Conservation (phyloP, 75 land plant species). For the Pseudotsuga menziesii region DNA sequence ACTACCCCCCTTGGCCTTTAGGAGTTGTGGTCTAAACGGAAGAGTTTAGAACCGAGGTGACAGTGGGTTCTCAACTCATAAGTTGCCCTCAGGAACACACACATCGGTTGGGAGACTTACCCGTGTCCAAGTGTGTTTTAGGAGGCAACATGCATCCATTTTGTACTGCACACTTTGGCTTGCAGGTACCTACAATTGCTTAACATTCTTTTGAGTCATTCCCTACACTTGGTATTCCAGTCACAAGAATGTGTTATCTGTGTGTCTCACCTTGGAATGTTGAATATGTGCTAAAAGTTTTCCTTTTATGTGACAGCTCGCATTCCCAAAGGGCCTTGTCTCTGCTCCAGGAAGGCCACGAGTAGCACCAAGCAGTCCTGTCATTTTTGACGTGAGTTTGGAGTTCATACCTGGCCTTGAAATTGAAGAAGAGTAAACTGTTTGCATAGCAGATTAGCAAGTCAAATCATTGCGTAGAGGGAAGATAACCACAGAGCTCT, state of each 20-base stretch:
- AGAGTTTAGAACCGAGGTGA: too few relatives aligned
- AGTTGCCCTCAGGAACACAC: too few relatives aligned
- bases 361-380: slow-evolving; percentile 91
- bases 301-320: slow-evolving; percentile 50
- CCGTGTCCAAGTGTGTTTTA: too few relatives aligned
- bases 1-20: too few relatives aligned
- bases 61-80: too few relatives aligned
- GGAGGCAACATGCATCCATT: too few relatives aligned
- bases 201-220: too few relatives aligned
- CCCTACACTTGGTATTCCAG: background rate
- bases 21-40: too few relatives aligned
- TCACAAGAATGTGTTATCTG: background rate
- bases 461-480: too few relatives aligned
- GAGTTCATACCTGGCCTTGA: slow-evolving; percentile 92
- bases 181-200: background rate
- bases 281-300: background rate
- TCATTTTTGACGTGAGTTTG: slow-evolving; percentile 89
- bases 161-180: background rate
- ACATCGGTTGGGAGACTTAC: too few relatives aligned
- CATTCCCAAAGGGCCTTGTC: slow-evolving; percentile 88
- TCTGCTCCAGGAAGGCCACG: slow-evolving; percentile 97
- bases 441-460: too few relatives aligned
- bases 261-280: background rate
- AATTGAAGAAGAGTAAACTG: slow-evolving; percentile 34
- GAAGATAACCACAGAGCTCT: too few relatives aligned